Evolutionary conservation across 139 green algal genomes (phyloP).

Genomic region (Coelastrella sp.): DNA sequence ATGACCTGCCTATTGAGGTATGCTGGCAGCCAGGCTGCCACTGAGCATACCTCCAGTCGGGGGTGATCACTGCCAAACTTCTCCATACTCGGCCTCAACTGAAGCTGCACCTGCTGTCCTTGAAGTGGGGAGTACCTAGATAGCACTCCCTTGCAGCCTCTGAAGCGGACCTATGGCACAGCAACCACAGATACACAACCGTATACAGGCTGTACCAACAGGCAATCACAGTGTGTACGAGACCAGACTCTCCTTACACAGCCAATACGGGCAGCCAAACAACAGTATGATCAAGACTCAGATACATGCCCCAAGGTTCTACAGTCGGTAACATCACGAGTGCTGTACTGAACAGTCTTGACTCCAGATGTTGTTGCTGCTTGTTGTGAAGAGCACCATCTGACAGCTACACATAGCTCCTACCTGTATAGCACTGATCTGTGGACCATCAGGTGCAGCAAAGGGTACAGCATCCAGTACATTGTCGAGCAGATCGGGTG

Average conservation of each 20-base stretch:
- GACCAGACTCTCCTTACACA: too few species aligned
- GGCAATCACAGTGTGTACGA: too few species aligned
- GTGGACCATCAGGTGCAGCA: neutral
- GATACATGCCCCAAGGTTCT: too few species aligned
- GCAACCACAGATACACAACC: too few species aligned
- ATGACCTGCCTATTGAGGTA: constrained; percentile 71
- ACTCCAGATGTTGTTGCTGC: too few species aligned
- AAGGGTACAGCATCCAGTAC: constrained; percentile 39
- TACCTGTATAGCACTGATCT: constrained; percentile 45
- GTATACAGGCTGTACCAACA: too few species aligned
- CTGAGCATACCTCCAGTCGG: constrained; percentile 53
- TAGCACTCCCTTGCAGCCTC: constrained; percentile 59
- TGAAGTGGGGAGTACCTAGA: constrained; percentile 8
- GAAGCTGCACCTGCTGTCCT: constrained; percentile 39
- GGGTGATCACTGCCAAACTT: constrained; percentile 61
- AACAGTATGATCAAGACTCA: too few species aligned
- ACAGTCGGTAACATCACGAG: too few species aligned
- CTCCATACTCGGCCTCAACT: constrained; percentile 51
- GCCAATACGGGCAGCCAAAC: too few species aligned
- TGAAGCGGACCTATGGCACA: constrained; percentile 54
- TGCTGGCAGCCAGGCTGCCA: constrained; percentile 45
- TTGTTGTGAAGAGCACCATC: too few species aligned
- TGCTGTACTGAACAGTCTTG: too few species aligned
- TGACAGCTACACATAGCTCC: too few species aligned
- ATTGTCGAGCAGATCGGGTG: constrained; percentile 30